These are phyloP conservation scores for Beauveria pseudobassiana DNA, from an alignment of 2,329 filamentous ascomycete species.

Conservation along the genomic window DNA sequence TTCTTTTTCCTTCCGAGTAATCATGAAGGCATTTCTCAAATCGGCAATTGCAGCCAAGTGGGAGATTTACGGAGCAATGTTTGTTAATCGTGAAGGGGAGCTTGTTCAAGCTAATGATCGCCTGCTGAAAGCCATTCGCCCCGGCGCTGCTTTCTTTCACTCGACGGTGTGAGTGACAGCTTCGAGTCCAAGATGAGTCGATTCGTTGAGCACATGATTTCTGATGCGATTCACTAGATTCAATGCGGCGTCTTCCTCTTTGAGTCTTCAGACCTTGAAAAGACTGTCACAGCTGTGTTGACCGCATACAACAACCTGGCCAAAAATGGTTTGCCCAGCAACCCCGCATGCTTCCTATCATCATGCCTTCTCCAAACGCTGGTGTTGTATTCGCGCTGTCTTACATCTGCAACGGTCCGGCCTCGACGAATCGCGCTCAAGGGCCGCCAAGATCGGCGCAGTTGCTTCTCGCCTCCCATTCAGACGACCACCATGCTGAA, in stretches of 20 bases:
- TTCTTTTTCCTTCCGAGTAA: no score
- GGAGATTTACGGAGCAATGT: slow-evolving; percentile 24
- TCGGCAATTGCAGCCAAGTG: no score
- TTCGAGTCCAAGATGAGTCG: background rate
- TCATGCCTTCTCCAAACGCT: slow-evolving; percentile 22
- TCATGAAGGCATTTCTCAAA: no score
- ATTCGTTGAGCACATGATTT: background rate
- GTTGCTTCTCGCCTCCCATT: slow-evolving; percentile 20
- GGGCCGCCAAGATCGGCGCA: slow-evolving; percentile 21
- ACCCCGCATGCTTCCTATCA: slow-evolving; percentile 21
- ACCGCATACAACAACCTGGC: slow-evolving; percentile 14
- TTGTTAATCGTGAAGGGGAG: slow-evolving; percentile 21
- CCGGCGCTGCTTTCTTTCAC: slow-evolving; percentile 20
- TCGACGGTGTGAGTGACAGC: background rate
- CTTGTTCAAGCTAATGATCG: slow-evolving; percentile 21
- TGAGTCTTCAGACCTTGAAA: slow-evolving; percentile 22
- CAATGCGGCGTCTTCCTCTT: slow-evolving; percentile 20
- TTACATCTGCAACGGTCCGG: slow-evolving; percentile 26
- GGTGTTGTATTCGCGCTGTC: slow-evolving; percentile 20
- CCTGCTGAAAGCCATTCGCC: slow-evolving; percentile 22
- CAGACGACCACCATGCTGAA: slow-evolving; percentile 17
- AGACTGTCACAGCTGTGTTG: slow-evolving; percentile 17
- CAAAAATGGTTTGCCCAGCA: slow-evolving; percentile 17
- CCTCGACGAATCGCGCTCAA: slow-evolving; percentile 21
- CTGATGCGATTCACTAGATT: background rate